Evolutionary conservation across 2,329 filamentous ascomycete species (phyloP).

Genomic region (Trichoderma hamatum): DNA sequence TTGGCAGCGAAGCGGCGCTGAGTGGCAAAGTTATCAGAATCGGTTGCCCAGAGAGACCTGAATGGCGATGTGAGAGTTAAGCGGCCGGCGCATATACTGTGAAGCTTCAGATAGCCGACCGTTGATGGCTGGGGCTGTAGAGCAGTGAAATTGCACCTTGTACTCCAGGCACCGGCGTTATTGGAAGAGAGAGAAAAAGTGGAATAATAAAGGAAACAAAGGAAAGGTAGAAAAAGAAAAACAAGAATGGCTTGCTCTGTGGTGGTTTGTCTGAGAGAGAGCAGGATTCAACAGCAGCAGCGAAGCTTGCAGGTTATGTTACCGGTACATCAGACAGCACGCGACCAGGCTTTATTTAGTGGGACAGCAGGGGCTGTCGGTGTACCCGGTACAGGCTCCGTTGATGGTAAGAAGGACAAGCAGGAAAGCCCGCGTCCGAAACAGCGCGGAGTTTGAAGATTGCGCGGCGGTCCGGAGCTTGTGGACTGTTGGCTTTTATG

Average conservation of each 20-base stretch:
- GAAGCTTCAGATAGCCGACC: not conserved
- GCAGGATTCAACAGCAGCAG: not conserved
- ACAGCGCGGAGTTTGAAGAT: constrained; percentile 13
- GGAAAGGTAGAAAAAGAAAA: not conserved
- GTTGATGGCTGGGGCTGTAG: not conserved
- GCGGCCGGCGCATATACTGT: constrained; percentile 25
- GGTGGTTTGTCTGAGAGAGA: not conserved
- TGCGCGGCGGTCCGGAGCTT: constrained; percentile 3
- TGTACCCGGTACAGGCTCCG: not conserved
- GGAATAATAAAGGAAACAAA: not conserved
- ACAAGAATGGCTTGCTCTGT: not conserved
- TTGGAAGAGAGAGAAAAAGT: not conserved
- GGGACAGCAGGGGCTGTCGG: constrained; percentile 1
- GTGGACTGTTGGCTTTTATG: not conserved
- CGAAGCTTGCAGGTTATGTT: not conserved
- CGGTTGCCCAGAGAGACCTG: not conserved
- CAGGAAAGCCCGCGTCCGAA: constrained; percentile 20
- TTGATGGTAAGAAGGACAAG: not conserved
- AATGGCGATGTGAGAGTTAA: not conserved
- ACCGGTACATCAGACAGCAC: constrained; percentile 15
- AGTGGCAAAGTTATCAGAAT: not conserved
- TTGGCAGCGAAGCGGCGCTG: not conserved
- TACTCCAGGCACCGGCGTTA: constrained; percentile 23
- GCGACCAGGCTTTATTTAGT: constrained; percentile 23
- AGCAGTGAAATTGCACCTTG: not conserved